Evolutionary conservation across 805 yeast species (phyloP), one percentile per base, ranked within the genome.

Genomic region (Wickerhamiella azymoides): DNA sequence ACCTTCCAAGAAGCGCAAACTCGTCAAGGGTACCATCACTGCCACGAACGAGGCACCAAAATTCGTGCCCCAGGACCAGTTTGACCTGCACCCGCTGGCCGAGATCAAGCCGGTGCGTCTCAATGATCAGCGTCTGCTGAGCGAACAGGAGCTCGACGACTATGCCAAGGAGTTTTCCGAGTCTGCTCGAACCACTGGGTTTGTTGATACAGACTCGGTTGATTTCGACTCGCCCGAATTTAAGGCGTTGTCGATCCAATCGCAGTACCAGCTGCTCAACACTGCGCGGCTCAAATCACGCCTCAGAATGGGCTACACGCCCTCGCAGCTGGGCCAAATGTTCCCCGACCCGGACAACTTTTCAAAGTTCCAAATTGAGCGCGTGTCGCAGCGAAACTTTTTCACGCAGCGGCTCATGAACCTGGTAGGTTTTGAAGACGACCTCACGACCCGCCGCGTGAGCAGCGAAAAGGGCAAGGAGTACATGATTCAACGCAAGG

Each of bases 281-380:
- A 84, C 84, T 49, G 71, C 94, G 13, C 62, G 99, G 47, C 65
- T 86, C 21, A 72, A 85, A 50, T 88, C 96, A 0, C 67, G 99
- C 48, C 71, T 92, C 59, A 77, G 99, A 65, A 80, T 92, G 94
- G 99, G 99, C 1, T 88, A 83, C 57, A 70, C 89, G 0, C 84
- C 86, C 47, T 86, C 83, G n/a, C 96, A 92, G 57, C 67, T 92
- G 30, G 83, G 84, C 52, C 66, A 73, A 4, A 65, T 85, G 46
- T 92, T 89, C 55, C 94, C 96, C 0, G 71, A 83, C 55, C 76
- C 88, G 45, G 71, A 84, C 75, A 96, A 86, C 49, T 92, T 92
- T 56, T 86, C 96, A 14, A 79, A 74, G 54, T 92, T 92, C 61
- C 99, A 92, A 61, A 84, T 92, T 50, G 78, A 83, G 54, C 83